phyloP scores from a whole-genome alignment of 345 rosid genomes.

The Trapa incisa region DNA sequence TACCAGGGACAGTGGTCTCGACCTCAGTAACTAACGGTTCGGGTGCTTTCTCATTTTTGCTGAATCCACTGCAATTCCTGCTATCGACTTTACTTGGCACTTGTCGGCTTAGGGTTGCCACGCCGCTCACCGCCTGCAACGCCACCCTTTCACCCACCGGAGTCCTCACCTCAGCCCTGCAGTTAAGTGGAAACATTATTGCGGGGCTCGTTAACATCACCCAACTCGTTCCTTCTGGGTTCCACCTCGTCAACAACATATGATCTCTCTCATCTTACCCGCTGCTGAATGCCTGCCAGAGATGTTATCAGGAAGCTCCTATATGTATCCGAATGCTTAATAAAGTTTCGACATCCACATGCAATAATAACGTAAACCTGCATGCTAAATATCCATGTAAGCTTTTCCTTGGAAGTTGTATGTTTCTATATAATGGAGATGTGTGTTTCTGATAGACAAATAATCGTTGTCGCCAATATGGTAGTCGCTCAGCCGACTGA shows the following conservation, averaged over 20 bases:
- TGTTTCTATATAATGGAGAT: too few relatives aligned
- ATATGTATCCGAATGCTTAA: neutral
- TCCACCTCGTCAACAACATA: constrained; percentile 13
- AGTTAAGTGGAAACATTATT: constrained; percentile 26
- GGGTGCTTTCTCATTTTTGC: constrained; percentile 10
- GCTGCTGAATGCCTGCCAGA: neutral
- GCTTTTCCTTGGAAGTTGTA: too few relatives aligned
- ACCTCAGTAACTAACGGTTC: constrained; percentile 6
- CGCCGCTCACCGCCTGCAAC: constrained; percentile 52
- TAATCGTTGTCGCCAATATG: too few relatives aligned
- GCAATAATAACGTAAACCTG: neutral
- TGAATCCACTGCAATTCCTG: constrained; percentile 27
- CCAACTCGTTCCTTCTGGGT: constrained; percentile 33
- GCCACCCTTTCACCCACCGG: constrained; percentile 30
- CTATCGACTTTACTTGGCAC: constrained; percentile 27
- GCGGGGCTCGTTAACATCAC: constrained; percentile 26
- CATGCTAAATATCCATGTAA: neutral
- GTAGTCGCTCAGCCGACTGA: too few relatives aligned
- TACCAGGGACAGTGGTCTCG: constrained; percentile 3
- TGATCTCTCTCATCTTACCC: neutral
- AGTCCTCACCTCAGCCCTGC: constrained; percentile 27
- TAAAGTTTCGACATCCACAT: neutral
- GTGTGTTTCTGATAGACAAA: too few relatives aligned
- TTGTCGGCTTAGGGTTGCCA: constrained; percentile 34
- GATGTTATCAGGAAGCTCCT: neutral